Evolutionary conservation across 2,329 filamentous ascomycete species (phyloP), one percentile per base, ranked within the genome.

Genomic region (Conoideocrella luteorostrata): DNA sequence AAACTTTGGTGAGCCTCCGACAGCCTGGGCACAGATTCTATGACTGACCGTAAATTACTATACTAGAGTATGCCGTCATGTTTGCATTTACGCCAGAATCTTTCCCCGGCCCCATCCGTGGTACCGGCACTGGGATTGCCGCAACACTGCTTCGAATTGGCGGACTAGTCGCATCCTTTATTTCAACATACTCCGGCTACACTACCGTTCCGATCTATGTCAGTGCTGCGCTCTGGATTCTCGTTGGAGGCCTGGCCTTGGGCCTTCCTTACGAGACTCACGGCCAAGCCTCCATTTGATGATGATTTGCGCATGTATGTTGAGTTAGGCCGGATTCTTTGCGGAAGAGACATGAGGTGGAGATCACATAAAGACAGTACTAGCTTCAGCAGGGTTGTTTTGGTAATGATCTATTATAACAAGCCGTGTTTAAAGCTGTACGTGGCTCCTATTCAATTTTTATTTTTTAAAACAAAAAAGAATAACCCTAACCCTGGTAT

Each of bases 21-120:
- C n/a, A n/a, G n/a, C n/a, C n/a, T n/a, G n/a, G n/a, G n/a, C n/a
- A n/a, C n/a, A n/a, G n/a, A n/a, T n/a, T n/a, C n/a, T n/a, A n/a
- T n/a, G n/a, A n/a, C n/a, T n/a, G n/a, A n/a, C n/a, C n/a, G n/a
- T n/a, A n/a, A n/a, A n/a, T n/a, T n/a, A n/a, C n/a, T n/a, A n/a
- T n/a, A n/a, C n/a, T n/a, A 53, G 51, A 53, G 30, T 53, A 52
- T 21, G 50, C 51, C 13, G 44, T 51, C n/a, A 49, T 54, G 55
- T 69, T 61, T 44, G 65, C 63, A 0, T 70, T 65, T 51, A 78
- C 74, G 0, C 75, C 75, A 0, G 74, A 78, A 50, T 71, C 72
- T 4, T 77, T 78, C 59, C 74, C 74, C 0, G 71, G 69, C 3
- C 71, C 72, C 0, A 66, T 72, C 41, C 63, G 74, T 5, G 75